phyloP scores from a whole-genome alignment of 345 rosid genomes.

The Kandelia obovata region DNA sequence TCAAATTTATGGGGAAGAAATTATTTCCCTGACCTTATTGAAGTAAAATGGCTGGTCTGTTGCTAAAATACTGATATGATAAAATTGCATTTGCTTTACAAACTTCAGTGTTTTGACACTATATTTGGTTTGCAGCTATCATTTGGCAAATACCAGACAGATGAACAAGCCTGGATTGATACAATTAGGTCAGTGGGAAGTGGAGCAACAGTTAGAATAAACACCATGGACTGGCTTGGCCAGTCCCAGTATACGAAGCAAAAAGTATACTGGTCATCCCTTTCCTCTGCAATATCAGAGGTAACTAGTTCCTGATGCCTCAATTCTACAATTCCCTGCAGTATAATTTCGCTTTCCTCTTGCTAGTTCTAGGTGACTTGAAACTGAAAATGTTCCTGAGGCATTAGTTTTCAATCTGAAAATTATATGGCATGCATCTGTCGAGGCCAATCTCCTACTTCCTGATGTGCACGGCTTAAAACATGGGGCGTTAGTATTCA shows the following conservation, averaged over 20 bases:
- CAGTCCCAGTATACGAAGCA: slow-evolving; percentile 62
- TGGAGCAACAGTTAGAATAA: slow-evolving; percentile 65
- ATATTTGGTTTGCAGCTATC: slow-evolving; percentile 47
- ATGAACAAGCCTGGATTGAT: slow-evolving; percentile 87
- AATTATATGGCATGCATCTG: no score
- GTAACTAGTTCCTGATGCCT: slow-evolving; percentile 31
- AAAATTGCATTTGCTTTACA: neutral
- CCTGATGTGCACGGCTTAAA: no score
- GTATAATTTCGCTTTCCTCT: neutral
- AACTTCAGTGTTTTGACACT: slow-evolving; percentile 16
- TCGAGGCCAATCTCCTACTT: no score
- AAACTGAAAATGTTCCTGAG: neutral
- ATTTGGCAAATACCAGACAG: slow-evolving; percentile 62
- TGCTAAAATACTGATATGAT: neutral
- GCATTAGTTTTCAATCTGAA: neutral
- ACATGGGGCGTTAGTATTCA: no score
- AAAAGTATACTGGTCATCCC: slow-evolving; percentile 70
- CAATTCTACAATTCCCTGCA: neutral
- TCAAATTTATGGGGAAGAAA: neutral
- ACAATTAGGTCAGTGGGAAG: slow-evolving; percentile 63
- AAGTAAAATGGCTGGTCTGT: neutral
- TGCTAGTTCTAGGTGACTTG: neutral
- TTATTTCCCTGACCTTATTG: neutral
- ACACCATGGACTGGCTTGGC: slow-evolving; percentile 93
- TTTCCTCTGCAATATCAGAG: slow-evolving; percentile 74